Evolutionary conservation across 768 basidiomycete species (phyloP).

Genomic region (Phlegmacium glaucopus): DNA sequence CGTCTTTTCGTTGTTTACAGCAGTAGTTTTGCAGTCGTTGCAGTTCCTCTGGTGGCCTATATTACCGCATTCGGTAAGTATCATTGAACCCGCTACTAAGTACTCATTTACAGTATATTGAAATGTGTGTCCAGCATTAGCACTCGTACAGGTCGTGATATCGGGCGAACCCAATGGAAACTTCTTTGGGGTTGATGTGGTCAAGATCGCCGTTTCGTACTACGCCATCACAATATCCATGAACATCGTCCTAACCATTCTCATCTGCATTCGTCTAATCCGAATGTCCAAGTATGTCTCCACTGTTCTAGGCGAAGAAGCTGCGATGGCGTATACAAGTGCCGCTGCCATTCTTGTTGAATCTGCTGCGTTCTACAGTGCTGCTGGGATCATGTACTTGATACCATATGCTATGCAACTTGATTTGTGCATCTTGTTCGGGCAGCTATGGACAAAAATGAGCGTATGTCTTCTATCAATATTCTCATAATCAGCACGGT

Average conservation of each 20-base stretch:
- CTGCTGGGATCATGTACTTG: slow-evolving; percentile 33
- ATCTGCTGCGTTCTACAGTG: slow-evolving; percentile 35
- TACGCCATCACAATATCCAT: slow-evolving; percentile 34
- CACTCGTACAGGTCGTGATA: slow-evolving; percentile 33
- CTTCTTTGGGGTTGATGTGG: slow-evolving; percentile 32
- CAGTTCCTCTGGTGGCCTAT: slow-evolving; percentile 20
- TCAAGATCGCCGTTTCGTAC: slow-evolving; percentile 36
- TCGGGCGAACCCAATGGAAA: slow-evolving; percentile 33
- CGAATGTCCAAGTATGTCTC: slow-evolving; percentile 23
- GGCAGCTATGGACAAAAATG: slow-evolving; percentile 38
- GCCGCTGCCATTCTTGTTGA: slow-evolving; percentile 35
- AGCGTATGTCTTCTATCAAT: slow-evolving; percentile 25
- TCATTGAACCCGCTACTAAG: background rate
- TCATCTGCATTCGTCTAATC: slow-evolving; percentile 37
- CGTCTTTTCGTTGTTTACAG: slow-evolving; percentile 25
- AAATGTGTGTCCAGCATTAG: slow-evolving; percentile 28
- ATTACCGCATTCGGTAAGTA: slow-evolving; percentile 22
- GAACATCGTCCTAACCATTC: slow-evolving; percentile 37
- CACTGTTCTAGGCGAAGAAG: slow-evolving; percentile 23
- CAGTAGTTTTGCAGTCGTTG: slow-evolving; percentile 12
- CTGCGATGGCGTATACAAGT: slow-evolving; percentile 31
- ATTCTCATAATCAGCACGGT: background rate
- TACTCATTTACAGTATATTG: background rate
- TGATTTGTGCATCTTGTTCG: slow-evolving; percentile 29
- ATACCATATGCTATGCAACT: slow-evolving; percentile 31